Evolutionary conservation across 306 rosid species (phyloP).

Genomic region (Citrullus amarus): DNA sequence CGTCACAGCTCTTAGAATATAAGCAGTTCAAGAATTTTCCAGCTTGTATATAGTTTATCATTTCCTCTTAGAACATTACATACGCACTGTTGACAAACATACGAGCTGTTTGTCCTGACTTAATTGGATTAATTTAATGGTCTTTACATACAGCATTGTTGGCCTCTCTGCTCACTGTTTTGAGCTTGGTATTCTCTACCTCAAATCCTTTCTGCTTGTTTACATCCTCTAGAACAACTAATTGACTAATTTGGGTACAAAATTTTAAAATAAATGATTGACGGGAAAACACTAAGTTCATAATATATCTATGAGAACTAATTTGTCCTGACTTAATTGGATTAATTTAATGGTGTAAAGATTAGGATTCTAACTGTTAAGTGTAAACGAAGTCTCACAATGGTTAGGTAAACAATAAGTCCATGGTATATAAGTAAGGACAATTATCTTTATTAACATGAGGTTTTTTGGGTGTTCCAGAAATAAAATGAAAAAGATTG

Average conservation of each 20-base stretch:
- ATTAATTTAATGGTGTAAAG: background rate
- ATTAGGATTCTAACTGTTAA: background rate
- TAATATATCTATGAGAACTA: background rate
- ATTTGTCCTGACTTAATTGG: no score
- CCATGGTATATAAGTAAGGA: no score
- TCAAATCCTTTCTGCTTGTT: background rate
- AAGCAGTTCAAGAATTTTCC: background rate
- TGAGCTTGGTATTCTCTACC: background rate
- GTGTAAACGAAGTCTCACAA: no score
- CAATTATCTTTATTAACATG: no score
- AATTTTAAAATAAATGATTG: background rate
- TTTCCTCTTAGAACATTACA: background rate
- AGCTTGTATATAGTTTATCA: background rate
- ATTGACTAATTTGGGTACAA: background rate
- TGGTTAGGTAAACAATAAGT: no score
- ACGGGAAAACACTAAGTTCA: background rate
- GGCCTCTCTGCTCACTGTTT: background rate
- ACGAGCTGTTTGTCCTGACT: no score
- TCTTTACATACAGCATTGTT: background rate
- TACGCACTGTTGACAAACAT: background rate
- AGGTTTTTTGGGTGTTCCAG: no score
- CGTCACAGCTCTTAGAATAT: background rate
- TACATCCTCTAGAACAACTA: background rate
- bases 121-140: no score
- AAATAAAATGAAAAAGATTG: no score